Evolutionary conservation across 2,329 filamentous ascomycete species (phyloP), one percentile per base, ranked within the genome.

Genomic region (Mariannaea sp.): DNA sequence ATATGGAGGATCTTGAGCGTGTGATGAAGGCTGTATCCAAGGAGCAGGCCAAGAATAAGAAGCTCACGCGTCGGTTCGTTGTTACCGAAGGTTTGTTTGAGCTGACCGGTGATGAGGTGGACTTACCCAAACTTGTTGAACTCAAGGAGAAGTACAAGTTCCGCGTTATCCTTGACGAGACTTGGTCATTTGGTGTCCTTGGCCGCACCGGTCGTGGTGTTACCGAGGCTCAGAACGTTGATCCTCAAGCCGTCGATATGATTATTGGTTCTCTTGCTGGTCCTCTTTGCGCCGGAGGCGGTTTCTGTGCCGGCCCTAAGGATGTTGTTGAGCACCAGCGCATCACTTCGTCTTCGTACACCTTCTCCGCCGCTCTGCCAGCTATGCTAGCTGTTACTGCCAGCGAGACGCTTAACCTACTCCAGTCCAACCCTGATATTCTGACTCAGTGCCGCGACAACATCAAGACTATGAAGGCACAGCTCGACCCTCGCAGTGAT

Each of bases 91-190:
- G 90, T 8, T 71, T 99, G 40, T 99, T 96, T 65, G 95, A 99
- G 75, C 91, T 88, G 50, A 83, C 89, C 17, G 94, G 94, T 45
- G 93, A 97, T 70, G 85, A 88, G 65, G 85, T 88, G 17, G 83
- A 97, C 70, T 76, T 99, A 57, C 93, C 92, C 2, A 92, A 87
- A 69, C 83, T 99, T 65, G 89, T 97, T 59, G 93, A 96, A 70
- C 80, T 99, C 63, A 97, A 97, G 75, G 86, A 92, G 63, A 90
- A 89, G 71, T 97, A 97, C 82, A 99, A 97, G 77, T 99, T 97
- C 78, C 91, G 94, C 65, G 84, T 99, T 51, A 96, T 97, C 61
- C 85, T 99, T 30, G 94, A 99, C 71, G 94, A 99, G 77, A 96
- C 92, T 1, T 96, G 90, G 88, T 97, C 92, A 1, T 99, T 97